Conservation (phyloP, 2,329 filamentous ascomycete species). For the Sporothrix dimorphospora region DNA sequence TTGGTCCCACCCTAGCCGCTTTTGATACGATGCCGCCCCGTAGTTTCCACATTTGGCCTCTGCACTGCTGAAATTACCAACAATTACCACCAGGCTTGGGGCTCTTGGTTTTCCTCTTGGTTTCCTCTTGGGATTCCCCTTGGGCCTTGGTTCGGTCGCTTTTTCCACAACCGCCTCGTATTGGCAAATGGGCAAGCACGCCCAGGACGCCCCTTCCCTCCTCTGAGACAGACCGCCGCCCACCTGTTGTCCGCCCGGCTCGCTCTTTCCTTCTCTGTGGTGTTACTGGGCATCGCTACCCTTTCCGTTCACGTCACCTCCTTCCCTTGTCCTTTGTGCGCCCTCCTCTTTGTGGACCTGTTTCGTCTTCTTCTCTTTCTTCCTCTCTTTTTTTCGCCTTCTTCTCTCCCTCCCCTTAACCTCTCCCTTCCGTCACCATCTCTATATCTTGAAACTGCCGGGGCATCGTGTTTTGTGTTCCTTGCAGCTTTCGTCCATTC, state of each 20-base stretch:
- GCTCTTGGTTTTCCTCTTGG: neutral
- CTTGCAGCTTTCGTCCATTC: conserved; percentile 18
- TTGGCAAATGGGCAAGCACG: conserved; percentile 20
- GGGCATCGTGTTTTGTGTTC: conserved; percentile 12
- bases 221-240: conserved; percentile 4
- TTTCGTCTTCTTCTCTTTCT: conserved; percentile 22
- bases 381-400: conserved; percentile 9
- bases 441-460: conserved; percentile 17
- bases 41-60: conserved; percentile 13
- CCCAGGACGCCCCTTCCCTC: conserved; percentile 18
- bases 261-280: conserved; percentile 1
- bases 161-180: conserved; percentile 14
- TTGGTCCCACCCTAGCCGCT: conserved; percentile 15
- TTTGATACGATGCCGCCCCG: conserved; percentile 28
- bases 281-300: conserved; percentile 13
- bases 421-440: neutral
- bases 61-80: conserved; percentile 5
- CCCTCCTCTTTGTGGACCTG: neutral
- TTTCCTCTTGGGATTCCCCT: neutral
- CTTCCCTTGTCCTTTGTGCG: conserved; percentile 6
- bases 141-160: conserved; percentile 12
- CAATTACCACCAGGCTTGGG: neutral
- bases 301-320: conserved; percentile 21
- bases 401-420: neutral
- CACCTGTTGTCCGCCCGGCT: neutral